These are phyloP conservation scores for Guyanaporus albipodus DNA, from an alignment of 768 basidiomycete species.

Conservation along the genomic window DNA sequence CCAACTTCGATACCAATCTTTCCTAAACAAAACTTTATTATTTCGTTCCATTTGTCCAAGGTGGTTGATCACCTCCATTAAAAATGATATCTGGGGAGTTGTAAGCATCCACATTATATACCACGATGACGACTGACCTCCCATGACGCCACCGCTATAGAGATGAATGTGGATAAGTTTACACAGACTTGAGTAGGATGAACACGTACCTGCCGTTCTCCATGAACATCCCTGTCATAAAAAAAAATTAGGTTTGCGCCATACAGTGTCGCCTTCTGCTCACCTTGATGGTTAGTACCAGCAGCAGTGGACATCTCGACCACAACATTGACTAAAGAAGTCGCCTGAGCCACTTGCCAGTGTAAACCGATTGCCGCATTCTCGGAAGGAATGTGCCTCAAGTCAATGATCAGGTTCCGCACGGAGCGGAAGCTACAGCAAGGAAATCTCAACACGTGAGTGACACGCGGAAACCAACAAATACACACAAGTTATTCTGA, in stretches of 20 bases:
- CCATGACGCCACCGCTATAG: slow-evolving; percentile 47
- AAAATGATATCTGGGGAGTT: slow-evolving; percentile 35
- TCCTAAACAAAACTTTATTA: slow-evolving; percentile 18
- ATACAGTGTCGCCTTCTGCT: neutral
- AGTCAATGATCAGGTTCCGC: slow-evolving; percentile 71
- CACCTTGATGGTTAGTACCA: slow-evolving; percentile 65
- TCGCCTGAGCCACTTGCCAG: slow-evolving; percentile 80
- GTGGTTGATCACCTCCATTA: slow-evolving; percentile 33
- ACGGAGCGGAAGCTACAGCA: slow-evolving; percentile 58
- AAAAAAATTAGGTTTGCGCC: neutral
- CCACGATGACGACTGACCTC: slow-evolving; percentile 40
- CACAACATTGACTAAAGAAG: slow-evolving; percentile 67
- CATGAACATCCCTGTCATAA: slow-evolving; percentile 54
- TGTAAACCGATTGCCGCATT: slow-evolving; percentile 66
- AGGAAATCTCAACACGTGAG: neutral
- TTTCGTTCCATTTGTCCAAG: neutral
- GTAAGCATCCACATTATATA: neutral
- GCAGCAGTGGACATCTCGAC: slow-evolving; percentile 65
- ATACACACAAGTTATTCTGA: slow-evolving; percentile 24
- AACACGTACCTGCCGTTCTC: slow-evolving; percentile 57
- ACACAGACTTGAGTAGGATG: neutral
- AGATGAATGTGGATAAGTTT: neutral
- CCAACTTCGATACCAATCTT: slow-evolving; percentile 65
- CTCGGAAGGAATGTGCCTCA: slow-evolving; percentile 49
- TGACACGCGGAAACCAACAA: neutral